phyloP scores from a whole-genome alignment of 164 flowering plant species.

The Houttuynia cordata region DNA sequence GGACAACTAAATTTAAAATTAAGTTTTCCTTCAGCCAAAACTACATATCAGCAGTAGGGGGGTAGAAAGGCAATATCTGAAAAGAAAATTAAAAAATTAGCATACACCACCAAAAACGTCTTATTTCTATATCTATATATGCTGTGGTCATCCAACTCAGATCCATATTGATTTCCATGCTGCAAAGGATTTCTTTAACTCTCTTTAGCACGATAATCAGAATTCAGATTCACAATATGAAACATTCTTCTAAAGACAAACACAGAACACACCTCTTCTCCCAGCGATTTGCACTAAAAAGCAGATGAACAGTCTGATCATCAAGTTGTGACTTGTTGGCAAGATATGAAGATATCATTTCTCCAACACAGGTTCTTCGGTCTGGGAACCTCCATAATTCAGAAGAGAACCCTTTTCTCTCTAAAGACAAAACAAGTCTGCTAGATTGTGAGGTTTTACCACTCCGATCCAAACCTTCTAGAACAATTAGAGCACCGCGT shows the following conservation, averaged over 20 bases:
- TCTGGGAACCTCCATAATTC: slow-evolving; percentile 75
- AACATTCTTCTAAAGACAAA: background rate
- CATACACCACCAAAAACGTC: no score
- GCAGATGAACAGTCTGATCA: slow-evolving; percentile 68
- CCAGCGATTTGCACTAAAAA: slow-evolving; percentile 84
- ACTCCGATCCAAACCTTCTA: slow-evolving; percentile 81
- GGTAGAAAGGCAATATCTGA: no score
- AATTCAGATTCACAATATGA: background rate
- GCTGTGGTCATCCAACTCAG: no score
- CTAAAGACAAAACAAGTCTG: slow-evolving; percentile 33
- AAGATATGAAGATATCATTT: slow-evolving; percentile 73
- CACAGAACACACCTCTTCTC: slow-evolving; percentile 51
- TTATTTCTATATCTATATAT: no score
- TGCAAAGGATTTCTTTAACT: background rate
- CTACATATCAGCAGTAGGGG: no score
- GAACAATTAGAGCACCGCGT: slow-evolving; percentile 68
- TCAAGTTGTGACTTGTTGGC: slow-evolving; percentile 55
- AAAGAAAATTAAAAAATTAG: no score
- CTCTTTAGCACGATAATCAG: background rate
- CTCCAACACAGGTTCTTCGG: slow-evolving; percentile 54
- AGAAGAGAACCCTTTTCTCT: slow-evolving; percentile 37
- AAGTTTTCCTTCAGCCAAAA: no score
- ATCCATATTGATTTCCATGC: background rate
- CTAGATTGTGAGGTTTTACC: slow-evolving; percentile 62
- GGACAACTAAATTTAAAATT: no score